Evolutionary conservation across 176 grass and related monocot species (phyloP), one percentile per base, ranked within the genome.

Genomic region (Aechmea fasciata): DNA sequence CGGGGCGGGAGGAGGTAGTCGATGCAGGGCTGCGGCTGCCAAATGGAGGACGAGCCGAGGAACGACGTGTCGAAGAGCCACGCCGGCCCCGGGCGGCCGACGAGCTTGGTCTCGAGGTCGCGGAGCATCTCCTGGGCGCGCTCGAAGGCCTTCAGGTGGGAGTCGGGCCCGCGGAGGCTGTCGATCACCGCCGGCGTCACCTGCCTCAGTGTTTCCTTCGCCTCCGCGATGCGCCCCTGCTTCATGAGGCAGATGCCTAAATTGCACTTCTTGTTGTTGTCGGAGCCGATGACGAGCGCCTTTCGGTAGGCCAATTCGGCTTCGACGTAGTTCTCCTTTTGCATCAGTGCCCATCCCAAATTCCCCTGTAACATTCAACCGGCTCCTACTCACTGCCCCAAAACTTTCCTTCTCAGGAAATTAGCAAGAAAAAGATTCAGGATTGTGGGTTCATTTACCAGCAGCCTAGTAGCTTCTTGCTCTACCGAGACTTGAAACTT

Each of bases 261-360:
- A 64, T 99, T 99, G 89, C 94, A 99, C 94, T 90, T 90, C 83
- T 99, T 99, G 81, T 99, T 99, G 89, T 93, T 93, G 66, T 99
- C 94, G 18, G 82, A 48, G 15, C 86, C 89, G 64, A 99, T 90
- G 67, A 83, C 66, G 41, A 99, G 80, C 19, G 94, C 94, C 18
- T 69, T 69, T 19, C 87, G 79, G 77, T 99, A 99, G 10, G 89
- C 94, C 1, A 68, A 79, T 76, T 99, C 94, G 12, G 94, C 94
- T 68, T 93, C 94, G 17, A 82, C 82, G 80, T 99, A 99, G 77
- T 87, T 90, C 29, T 93, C 89, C 78, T 93, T 93, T 78, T 99
- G 94, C 94, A 99, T 99, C 68, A 99, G 76, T 47, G 94, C 94
- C 94, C 94, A 99, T 19, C 87, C 94, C 15, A 99, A 75, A 67